Conservation (phyloP, 495 filamentous ascomycete species). For the Hypoxylon intermedium region DNA sequence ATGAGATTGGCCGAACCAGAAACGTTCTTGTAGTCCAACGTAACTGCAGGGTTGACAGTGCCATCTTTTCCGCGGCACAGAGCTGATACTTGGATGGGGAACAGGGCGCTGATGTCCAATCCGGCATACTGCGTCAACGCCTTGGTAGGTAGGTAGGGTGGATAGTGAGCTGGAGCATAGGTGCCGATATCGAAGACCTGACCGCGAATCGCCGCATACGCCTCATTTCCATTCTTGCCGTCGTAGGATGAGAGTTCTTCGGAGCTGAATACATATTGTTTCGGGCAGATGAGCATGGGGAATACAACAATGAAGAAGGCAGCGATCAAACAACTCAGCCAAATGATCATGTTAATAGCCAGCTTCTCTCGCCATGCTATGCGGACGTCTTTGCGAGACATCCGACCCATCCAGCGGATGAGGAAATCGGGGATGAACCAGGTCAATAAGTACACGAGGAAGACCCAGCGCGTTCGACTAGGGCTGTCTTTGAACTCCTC, state of each 20-base stretch:
- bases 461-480: slow-evolving; percentile 91
- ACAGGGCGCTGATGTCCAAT: slow-evolving; percentile 81
- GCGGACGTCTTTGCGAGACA: slow-evolving; percentile 92
- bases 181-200: slow-evolving; percentile 82
- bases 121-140: slow-evolving; percentile 81
- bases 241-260: slow-evolving; percentile 75
- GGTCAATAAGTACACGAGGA: slow-evolving; percentile 83
- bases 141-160: slow-evolving; percentile 67
- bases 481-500: slow-evolving; percentile 79
- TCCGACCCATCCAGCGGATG: slow-evolving; percentile 79
- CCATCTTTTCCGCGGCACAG: slow-evolving; percentile 81
- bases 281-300: slow-evolving; percentile 88
- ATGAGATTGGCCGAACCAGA: slow-evolving; percentile 68
- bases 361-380: slow-evolving; percentile 96
- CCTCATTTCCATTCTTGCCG: slow-evolving; percentile 68
- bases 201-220: slow-evolving; percentile 84
- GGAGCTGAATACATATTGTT: slow-evolving; percentile 83
- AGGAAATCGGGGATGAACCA: slow-evolving; percentile 87
- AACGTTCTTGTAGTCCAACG: slow-evolving; percentile 84
- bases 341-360: slow-evolving; percentile 98
- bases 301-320: slow-evolving; percentile 91
- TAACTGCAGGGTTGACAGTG: slow-evolving; percentile 67
- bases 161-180: slow-evolving; percentile 83
- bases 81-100: slow-evolving; percentile 93
- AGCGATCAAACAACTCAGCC: slow-evolving; percentile 79